Base-by-base conservation (phyloP, 805 yeast species). In the Kurtzmaniella fragi region DNA sequence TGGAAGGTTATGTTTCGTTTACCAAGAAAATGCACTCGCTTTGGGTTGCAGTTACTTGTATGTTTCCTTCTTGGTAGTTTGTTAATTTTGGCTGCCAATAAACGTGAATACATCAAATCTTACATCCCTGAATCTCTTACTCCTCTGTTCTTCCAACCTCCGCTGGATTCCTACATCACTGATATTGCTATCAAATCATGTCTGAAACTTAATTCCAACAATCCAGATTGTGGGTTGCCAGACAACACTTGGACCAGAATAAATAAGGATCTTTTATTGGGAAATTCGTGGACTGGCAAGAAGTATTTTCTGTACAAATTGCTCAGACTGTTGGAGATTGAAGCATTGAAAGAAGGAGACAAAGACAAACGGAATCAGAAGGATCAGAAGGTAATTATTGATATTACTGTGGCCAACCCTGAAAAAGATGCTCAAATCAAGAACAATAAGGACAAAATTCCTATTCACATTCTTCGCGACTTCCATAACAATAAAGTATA, bases 241-340 rank as follows among this genome's bases (percentile, higher is more conserved):
- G 15, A 34, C 5, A 35, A 42, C 6, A 17, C 32, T 2, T 77
- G 80, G 79, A 39, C 44, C 28, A 57, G 60, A 36, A 44, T 74
- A 17, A 65, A 67, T 16, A 76, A 76, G 46, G 82, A 78, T 49
- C 58, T 78, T 29, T 49, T 52, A 13, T 59, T 78, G 40, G 70
- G 70, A 4, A 46, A 53, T 16, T 60, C 71, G 4, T 75, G 78
- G 78, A 45, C 64, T 28, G 50, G 54, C 35, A 57, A 59, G 35
- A 64, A 67, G 30, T 77, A 49, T 49, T 46, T 78, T 14, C 62
- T 54, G n/a, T 53, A 54, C 42, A 54, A 67, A 44, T 48, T 47
- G 13, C 45, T 61, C 41, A 17, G 35, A 14, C 44, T 40, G 23
- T 40, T 30, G 4, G 17, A 15, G 2, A 16, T 34, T 13, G 32